These are phyloP conservation scores for Mucor irregularis DNA, from an alignment of 371 early-diverging fungal species.

Conservation along the genomic window DNA sequence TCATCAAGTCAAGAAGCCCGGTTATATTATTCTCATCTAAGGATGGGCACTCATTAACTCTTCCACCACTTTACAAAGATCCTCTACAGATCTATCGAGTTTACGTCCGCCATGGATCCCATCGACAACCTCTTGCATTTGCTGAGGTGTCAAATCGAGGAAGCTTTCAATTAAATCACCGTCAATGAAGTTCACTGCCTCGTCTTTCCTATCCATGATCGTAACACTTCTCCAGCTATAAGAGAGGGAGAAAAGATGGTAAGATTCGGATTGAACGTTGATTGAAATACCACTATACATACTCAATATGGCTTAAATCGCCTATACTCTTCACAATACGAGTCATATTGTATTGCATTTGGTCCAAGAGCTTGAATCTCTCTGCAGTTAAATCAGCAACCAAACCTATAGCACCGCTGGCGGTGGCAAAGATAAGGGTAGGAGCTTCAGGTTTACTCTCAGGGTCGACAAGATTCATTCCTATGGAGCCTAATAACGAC, in stretches of 20 bases:
- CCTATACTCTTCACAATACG: conserved; percentile 66
- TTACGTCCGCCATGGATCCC: conserved; percentile 48
- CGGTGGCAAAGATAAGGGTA: conserved; percentile 73
- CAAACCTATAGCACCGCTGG: conserved; percentile 82
- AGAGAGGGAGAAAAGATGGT: too few relatives aligned
- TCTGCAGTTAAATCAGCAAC: conserved; percentile 69
- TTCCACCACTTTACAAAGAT: conserved; percentile 52
- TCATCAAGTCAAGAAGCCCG: background rate
- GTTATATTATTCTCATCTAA: conserved; percentile 7
- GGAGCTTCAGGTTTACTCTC: conserved; percentile 56
- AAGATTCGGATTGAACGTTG: too few relatives aligned
- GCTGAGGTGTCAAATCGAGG: conserved; percentile 68
- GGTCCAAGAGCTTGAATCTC: conserved; percentile 62
- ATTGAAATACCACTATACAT: conserved; percentile 4
- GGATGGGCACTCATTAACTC: conserved; percentile 52
- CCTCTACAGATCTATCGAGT: conserved; percentile 45
- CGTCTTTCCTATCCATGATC: conserved; percentile 55
- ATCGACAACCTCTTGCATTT: conserved; percentile 65
- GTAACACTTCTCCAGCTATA: conserved; percentile 69
- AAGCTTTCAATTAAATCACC: conserved; percentile 91
- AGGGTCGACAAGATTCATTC: conserved; percentile 66
- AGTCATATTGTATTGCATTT: conserved; percentile 74
- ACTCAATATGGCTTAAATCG: conserved; percentile 65
- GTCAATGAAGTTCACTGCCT: conserved; percentile 78
- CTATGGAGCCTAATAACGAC: conserved; percentile 61